Conservation (phyloP, 306 rosid genomes). For the Medicago truncatula region MtrunA17r5.0-ANR NC_053048.1:37082001-37082500, state of each 20-base stretch:
- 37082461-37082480: conserved; percentile 45
- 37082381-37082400: conserved; percentile 49
- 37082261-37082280: conserved; percentile 60
- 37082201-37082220: conserved; percentile 36
- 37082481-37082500: conserved; percentile 52
- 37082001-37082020: conserved; percentile 48
- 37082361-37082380: conserved; percentile 51
- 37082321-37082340: conserved; percentile 72
- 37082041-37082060: conserved; percentile 32
- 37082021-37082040: conserved; percentile 33
- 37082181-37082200: conserved; percentile 23
- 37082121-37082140: not conserved
- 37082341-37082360: conserved; percentile 60
- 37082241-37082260: conserved; percentile 56
- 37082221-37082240: conserved; percentile 36
- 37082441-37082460: conserved; percentile 40
- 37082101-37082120: not conserved
- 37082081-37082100: not conserved
- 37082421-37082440: conserved; percentile 41
- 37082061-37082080: not conserved
- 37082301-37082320: conserved; percentile 65
- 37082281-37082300: conserved; percentile 61
- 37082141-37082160: not conserved
- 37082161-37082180: not conserved
- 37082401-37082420: conserved; percentile 45